A percentile compares a stretch with the other conserved stretches of the same genome.
Evolutionary conservation across 2,329 filamentous ascomycete genomes (phyloP).

Genomic region (Aspergillus arachidicola): DNA sequence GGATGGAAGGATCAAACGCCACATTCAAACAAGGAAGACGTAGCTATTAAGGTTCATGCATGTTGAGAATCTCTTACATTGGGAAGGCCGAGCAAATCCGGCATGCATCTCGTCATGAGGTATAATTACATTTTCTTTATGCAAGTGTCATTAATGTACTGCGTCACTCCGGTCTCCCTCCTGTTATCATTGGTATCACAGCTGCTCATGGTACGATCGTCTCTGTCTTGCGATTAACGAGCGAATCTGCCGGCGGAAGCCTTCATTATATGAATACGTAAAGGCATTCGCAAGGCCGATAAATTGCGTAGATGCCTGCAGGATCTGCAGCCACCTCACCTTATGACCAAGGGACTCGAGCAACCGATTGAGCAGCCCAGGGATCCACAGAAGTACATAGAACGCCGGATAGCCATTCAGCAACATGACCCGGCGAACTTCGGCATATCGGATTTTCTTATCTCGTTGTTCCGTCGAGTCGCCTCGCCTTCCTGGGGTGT

Average conservation of each 20-base stretch:
- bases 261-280: constrained; percentile 3
- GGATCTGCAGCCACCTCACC: not conserved
- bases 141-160: not conserved
- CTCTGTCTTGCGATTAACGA: not conserved
- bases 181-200: not conserved
- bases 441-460: not conserved
- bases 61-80: not conserved
- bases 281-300: not conserved
- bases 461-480: not conserved
- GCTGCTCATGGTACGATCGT: not conserved
- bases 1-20: no score
- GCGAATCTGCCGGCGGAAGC: not conserved
- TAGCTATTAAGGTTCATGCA: not conserved
- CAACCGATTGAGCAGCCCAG: not conserved
- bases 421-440: not conserved
- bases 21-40: no score
- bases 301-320: not conserved
- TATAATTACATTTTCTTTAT: not conserved
- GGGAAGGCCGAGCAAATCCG: not conserved
- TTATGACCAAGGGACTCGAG: not conserved
- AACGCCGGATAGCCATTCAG: constrained; percentile 1
- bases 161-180: not conserved
- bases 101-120: not conserved
- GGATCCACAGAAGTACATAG: not conserved
- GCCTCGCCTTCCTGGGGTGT: not conserved